Evolutionary conservation across 2,329 filamentous ascomycete genomes (phyloP).

Genomic region (Akanthomyces muscarius): DNA sequence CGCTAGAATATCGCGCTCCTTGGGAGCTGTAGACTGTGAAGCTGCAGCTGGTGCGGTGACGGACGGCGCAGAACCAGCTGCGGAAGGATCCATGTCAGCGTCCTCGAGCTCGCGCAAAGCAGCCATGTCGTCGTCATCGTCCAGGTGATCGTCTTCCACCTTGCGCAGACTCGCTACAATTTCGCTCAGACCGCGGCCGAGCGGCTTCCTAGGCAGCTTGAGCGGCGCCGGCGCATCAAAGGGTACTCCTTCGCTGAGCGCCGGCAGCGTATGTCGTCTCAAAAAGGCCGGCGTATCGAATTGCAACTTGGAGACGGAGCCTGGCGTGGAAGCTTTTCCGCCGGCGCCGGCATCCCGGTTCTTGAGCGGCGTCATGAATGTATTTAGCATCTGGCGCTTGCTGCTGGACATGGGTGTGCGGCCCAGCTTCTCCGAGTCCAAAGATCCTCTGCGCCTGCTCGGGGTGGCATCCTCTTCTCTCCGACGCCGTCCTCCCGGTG

Average conservation of each 20-base stretch:
- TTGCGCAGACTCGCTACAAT: slow-evolving; percentile 68
- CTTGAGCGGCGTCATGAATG: slow-evolving; percentile 63
- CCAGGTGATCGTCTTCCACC: slow-evolving; percentile 64
- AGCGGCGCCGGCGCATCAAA: slow-evolving; percentile 47
- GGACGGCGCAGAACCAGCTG: slow-evolving; percentile 23
- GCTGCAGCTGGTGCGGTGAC: slow-evolving; percentile 21
- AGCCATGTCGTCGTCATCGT: slow-evolving; percentile 75
- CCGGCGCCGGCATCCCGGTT: slow-evolving; percentile 35
- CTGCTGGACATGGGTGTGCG: slow-evolving; percentile 52
- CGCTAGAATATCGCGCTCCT: slow-evolving; percentile 35
- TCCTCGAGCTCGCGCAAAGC: slow-evolving; percentile 67
- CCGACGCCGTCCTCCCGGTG: slow-evolving; percentile 10
- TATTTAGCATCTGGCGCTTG: slow-evolving; percentile 58
- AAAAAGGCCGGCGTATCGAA: slow-evolving; percentile 72
- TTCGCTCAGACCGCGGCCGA: slow-evolving; percentile 68
- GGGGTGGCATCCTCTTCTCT: slow-evolving; percentile 42
- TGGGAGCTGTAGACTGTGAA: slow-evolving; percentile 17
- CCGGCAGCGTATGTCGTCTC: slow-evolving; percentile 42
- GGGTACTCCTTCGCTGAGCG: slow-evolving; percentile 53
- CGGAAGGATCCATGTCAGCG: slow-evolving; percentile 30
- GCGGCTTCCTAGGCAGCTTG: slow-evolving; percentile 53
- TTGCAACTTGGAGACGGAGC: slow-evolving; percentile 50
- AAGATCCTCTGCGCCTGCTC: slow-evolving; percentile 37
- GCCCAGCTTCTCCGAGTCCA: slow-evolving; percentile 32
- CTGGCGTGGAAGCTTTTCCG: slow-evolving; percentile 47